Conservation (phyloP, 2,329 filamentous ascomycete species). For the Penicillium occitanis region DNA sequence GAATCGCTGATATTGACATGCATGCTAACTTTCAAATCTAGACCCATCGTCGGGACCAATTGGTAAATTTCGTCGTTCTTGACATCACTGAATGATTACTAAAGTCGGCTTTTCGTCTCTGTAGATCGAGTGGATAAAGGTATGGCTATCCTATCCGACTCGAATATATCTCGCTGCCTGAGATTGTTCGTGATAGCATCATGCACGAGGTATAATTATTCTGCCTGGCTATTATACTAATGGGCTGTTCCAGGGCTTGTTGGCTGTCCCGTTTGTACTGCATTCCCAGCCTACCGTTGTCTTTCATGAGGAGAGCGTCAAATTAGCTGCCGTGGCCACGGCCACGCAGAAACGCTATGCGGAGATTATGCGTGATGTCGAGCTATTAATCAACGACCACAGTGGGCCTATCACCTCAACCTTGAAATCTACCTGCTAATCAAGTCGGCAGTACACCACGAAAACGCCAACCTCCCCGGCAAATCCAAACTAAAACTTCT, state of each 20-base stretch:
- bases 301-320: conserved; percentile 66
- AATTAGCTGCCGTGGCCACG: conserved; percentile 69
- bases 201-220: conserved; percentile 2
- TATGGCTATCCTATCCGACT: conserved; percentile 28
- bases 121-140: conserved; percentile 88
- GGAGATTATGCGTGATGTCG: conserved; percentile 93
- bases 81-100: background rate
- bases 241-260: conserved; percentile 54
- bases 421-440: background rate
- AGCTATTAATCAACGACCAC: conserved; percentile 87
- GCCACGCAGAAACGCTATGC: conserved; percentile 85
- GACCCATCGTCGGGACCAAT: conserved; percentile 87
- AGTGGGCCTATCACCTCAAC: conserved; percentile 53
- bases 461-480: conserved; percentile 62
- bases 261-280: conserved; percentile 94
- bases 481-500: conserved; percentile 90
- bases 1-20: background rate
- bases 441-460: conserved; percentile 59
- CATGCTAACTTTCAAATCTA: conserved; percentile 48
- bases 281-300: conserved; percentile 91
- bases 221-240: background rate
- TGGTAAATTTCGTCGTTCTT: conserved; percentile 52
- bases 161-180: conserved; percentile 18
- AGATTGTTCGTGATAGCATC: background rate
- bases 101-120: background rate